Conservation (phyloP, 2,329 filamentous ascomycete species). For the Curvularia spicifera region DNA sequence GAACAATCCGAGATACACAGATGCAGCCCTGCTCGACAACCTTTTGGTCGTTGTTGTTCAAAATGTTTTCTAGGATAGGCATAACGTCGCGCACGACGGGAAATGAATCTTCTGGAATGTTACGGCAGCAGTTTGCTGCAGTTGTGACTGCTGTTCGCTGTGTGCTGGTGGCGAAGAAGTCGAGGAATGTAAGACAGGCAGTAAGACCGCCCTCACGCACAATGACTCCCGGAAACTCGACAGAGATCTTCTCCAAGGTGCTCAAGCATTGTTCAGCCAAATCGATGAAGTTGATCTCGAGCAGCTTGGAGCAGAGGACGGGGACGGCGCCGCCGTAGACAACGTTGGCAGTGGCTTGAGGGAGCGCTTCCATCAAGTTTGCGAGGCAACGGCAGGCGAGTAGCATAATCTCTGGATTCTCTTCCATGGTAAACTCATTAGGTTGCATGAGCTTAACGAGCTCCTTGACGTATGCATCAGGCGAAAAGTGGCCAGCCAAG, state of each 20-base stretch:
- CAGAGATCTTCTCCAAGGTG: conserved; percentile 95
- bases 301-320: conserved; percentile 88
- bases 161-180: conserved; percentile 97
- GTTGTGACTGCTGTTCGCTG: conserved; percentile 96
- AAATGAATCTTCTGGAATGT: conserved; percentile 94
- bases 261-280: conserved; percentile 95
- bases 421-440: conserved; percentile 81
- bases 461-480: conserved; percentile 94
- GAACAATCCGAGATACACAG: conserved; percentile 93
- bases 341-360: conserved; percentile 90
- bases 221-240: conserved; percentile 93
- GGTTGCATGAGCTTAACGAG: conserved; percentile 90
- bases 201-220: conserved; percentile 94
- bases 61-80: conserved; percentile 89
- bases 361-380: conserved; percentile 96
- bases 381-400: conserved; percentile 93
- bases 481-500: conserved; percentile 90
- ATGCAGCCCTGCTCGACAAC: conserved; percentile 96
- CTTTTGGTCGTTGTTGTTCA: conserved; percentile 91
- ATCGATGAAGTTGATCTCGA: conserved; percentile 97
- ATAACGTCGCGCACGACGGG: conserved; percentile 91
- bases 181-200: conserved; percentile 93
- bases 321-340: conserved; percentile 98
- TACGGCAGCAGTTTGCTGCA: conserved; percentile 96
- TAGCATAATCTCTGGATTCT: conserved; percentile 97